phyloP scores from a whole-genome alignment of 768 basidiomycete genomes.

The Lactarius hengduanensis region DNA sequence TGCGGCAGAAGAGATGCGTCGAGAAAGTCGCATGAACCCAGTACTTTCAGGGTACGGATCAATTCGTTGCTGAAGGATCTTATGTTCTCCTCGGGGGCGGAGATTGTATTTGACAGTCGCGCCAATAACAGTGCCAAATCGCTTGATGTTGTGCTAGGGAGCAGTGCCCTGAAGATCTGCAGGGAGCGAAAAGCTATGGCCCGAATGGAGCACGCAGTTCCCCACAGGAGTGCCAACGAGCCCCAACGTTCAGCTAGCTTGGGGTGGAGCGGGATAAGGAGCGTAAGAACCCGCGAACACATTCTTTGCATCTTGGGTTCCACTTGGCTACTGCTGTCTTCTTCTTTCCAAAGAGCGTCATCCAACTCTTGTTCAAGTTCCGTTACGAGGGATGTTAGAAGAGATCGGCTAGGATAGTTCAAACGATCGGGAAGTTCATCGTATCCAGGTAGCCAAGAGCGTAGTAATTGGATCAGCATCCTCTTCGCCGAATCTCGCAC shows the following conservation, averaged over 20 bases:
- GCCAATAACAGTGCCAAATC: conserved; percentile 80
- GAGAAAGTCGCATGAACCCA: conserved; percentile 55
- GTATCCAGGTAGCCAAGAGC: conserved; percentile 78
- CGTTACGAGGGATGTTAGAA: conserved; percentile 51
- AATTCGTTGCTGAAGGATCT: conserved; percentile 84
- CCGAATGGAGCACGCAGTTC: conserved; percentile 83
- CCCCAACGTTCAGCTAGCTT: conserved; percentile 76
- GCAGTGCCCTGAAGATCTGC: conserved; percentile 83
- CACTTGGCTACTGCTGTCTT: conserved; percentile 53
- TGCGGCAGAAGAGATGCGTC: conserved; percentile 68
- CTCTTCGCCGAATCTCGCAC: conserved; percentile 68
- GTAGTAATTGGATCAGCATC: conserved; percentile 84
- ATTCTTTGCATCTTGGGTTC: conserved; percentile 69
- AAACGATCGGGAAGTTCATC: conserved; percentile 66
- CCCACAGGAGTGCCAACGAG: conserved; percentile 76
- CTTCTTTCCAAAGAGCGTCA: conserved; percentile 68
- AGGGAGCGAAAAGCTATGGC: conserved; percentile 84
- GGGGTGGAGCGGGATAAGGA: conserved; percentile 69
- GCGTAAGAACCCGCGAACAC: conserved; percentile 59
- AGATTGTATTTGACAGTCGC: conserved; percentile 79
- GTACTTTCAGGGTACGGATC: conserved; percentile 66
- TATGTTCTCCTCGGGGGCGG: conserved; percentile 71
- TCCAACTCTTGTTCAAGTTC: conserved; percentile 60
- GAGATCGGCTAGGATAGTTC: conserved; percentile 44
- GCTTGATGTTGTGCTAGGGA: conserved; percentile 64